These are phyloP conservation scores for Populus alba DNA, from an alignment of 345 rosid species.

Conservation along the genomic window DNA sequence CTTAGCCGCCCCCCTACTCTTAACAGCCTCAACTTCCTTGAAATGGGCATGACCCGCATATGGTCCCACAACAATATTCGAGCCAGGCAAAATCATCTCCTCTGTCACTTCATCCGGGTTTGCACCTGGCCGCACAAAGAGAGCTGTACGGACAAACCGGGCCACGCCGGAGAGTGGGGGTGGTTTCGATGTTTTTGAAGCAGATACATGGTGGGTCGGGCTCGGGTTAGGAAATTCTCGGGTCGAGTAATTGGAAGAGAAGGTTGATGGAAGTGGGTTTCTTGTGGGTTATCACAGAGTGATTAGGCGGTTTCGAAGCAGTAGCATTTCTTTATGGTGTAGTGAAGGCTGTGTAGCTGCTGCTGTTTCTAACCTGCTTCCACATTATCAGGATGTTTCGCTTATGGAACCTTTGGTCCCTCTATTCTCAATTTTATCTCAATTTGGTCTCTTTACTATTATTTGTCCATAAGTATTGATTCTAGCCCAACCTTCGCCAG, in stretches of 20 bases:
- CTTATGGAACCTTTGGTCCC: no score
- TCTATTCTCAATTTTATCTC: no score
- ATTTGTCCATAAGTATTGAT: no score
- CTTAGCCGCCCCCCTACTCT: slow-evolving; percentile 77
- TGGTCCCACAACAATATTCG: slow-evolving; percentile 80
- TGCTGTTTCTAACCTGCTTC: no score
- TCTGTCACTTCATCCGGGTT: slow-evolving; percentile 58
- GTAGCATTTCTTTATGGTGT: neutral
- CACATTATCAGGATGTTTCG: no score
- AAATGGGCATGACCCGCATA: slow-evolving; percentile 86
- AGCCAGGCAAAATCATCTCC: slow-evolving; percentile 75
- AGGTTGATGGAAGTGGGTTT: neutral
- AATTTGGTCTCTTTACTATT: no score
- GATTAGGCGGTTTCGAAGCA: slow-evolving; percentile 13
- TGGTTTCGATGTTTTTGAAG: slow-evolving; percentile 3
- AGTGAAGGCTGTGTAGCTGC: neutral
- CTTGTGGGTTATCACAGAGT: neutral
- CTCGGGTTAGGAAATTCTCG: neutral
- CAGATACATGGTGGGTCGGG: slow-evolving; percentile 6
- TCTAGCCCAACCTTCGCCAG: no score
- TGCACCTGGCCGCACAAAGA: slow-evolving; percentile 81
- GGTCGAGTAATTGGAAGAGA: neutral
- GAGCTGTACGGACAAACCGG: neutral
- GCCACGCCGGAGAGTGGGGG: neutral
- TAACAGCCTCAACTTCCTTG: slow-evolving; percentile 78